Percentiles rank a stretch among this genome's conserved stretches.
phyloP scores from a whole-genome alignment of 306 rosid species.

The Cicer pinnatifidum region DNA sequence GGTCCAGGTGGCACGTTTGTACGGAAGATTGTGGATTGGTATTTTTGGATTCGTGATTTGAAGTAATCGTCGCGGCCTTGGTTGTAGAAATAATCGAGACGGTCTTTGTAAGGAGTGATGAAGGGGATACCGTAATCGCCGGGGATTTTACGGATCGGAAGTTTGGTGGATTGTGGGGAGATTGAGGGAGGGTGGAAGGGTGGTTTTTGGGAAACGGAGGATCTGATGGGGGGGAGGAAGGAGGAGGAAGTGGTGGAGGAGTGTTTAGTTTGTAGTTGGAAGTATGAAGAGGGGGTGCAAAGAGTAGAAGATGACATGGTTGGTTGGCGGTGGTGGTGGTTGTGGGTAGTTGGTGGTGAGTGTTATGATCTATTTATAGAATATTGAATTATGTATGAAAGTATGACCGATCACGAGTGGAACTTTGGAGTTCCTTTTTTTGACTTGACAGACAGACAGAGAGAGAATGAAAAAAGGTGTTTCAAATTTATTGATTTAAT shows the following conservation, averaged over 20 bases:
- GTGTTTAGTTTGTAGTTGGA: constrained; percentile 44
- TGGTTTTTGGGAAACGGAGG: constrained; percentile 63
- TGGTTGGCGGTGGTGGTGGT: not conserved
- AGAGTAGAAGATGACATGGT: constrained; percentile 58
- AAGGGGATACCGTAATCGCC: constrained; percentile 79
- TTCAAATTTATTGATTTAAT: too few species aligned
- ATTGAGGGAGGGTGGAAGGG: constrained; percentile 36
- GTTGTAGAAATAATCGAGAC: constrained; percentile 79
- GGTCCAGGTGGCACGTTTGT: constrained; percentile 91
- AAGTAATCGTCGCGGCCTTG: constrained; percentile 88
- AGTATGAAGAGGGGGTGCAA: constrained; percentile 49
- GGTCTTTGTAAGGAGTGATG: constrained; percentile 64
- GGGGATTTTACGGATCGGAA: constrained; percentile 75
- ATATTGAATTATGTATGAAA: too few species aligned
- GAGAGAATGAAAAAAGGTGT: too few species aligned
- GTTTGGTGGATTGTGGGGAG: constrained; percentile 43
- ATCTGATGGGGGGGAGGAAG: constrained; percentile 39
- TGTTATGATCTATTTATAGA: too few species aligned
- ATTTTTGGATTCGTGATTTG: constrained; percentile 74
- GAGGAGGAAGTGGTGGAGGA: not conserved
- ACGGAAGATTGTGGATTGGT: constrained; percentile 81
- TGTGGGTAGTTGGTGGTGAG: not conserved
- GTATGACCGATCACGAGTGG: too few species aligned
- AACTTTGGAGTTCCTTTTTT: too few species aligned
- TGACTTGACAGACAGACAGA: too few species aligned